A percentile compares a stretch with the other conserved stretches of the same genome.
Evolutionary conservation across 2,329 filamentous ascomycete species (phyloP).

Genomic region (Phialophora expanda): DNA sequence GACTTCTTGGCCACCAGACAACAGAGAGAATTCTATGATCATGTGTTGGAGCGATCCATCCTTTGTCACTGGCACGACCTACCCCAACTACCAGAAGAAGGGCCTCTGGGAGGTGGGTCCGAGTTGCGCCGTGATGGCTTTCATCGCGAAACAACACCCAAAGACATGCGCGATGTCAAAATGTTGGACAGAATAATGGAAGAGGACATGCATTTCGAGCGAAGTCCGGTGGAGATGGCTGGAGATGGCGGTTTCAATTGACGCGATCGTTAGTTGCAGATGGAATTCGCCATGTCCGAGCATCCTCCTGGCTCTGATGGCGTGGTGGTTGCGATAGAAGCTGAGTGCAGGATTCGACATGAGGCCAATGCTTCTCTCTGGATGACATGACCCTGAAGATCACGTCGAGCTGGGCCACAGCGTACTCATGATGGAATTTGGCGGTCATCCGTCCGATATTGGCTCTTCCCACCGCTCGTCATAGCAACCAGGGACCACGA

Average conservation of each 20-base stretch:
- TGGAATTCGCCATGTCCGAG: not conserved
- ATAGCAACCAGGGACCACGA: too few species aligned
- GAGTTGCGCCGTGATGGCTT: not conserved
- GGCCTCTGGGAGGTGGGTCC: not conserved
- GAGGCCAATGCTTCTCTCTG: not conserved
- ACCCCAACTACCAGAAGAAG: not conserved
- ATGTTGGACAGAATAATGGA: conserved; percentile 17
- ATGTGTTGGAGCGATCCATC: conserved; percentile 25
- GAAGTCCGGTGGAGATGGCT: not conserved
- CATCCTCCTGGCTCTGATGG: not conserved
- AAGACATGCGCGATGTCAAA: conserved; percentile 20
- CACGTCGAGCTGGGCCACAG: too few species aligned
- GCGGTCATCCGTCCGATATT: not conserved
- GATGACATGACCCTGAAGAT: not conserved
- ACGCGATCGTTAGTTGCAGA: not conserved
- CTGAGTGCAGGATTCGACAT: not conserved
- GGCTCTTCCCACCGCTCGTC: not conserved
- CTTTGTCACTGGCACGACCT: conserved; percentile 30
- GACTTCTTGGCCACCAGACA: conserved; percentile 34
- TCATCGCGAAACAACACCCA: conserved; percentile 24
- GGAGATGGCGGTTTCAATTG: not conserved
- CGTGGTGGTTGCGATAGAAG: not conserved
- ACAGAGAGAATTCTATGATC: conserved; percentile 28
- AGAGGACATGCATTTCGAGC: not conserved
- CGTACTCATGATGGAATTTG: not conserved